Evolutionary conservation across 2,329 filamentous ascomycete genomes (phyloP).

Genomic region (Calonectria hongkongensis): DNA sequence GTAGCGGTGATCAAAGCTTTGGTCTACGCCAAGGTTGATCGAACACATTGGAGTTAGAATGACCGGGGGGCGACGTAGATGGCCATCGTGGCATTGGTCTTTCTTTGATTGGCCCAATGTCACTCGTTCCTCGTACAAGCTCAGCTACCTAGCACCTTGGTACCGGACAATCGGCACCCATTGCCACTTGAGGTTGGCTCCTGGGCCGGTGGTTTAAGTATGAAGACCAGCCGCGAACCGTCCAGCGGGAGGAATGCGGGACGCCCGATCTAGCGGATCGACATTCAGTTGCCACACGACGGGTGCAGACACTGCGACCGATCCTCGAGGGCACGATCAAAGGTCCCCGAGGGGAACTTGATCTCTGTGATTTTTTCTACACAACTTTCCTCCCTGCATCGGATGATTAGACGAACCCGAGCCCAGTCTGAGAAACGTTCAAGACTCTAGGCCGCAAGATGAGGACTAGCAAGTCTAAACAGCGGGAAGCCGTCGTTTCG

Average conservation of each 20-base stretch:
- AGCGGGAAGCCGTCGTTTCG: constrained; percentile 2
- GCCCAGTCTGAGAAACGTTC: not conserved
- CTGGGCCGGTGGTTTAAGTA: not conserved
- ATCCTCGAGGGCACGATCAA: not conserved
- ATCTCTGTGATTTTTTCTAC: not conserved
- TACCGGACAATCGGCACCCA: not conserved
- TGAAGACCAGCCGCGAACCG: not conserved
- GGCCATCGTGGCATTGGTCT: not conserved
- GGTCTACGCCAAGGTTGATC: not conserved
- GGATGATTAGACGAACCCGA: not conserved
- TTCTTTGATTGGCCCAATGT: not conserved
- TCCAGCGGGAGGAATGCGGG: constrained; percentile 26
- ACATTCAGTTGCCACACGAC: constrained; percentile 8
- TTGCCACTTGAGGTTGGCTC: constrained; percentile 2
- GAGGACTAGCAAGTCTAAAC: constrained; percentile 19
- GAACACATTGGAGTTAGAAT: no score
- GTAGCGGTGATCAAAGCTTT: not conserved
- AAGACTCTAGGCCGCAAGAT: not conserved
- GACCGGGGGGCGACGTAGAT: not conserved
- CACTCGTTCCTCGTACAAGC: constrained; percentile 6
- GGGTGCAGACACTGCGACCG: not conserved
- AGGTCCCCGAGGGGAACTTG: not conserved
- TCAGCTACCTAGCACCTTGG: not conserved
- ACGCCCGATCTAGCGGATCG: constrained; percentile 21
- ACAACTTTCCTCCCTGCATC: not conserved